phyloP scores from a whole-genome alignment of 2,329 filamentous ascomycete species.

The Anthostomella pinea region DNA sequence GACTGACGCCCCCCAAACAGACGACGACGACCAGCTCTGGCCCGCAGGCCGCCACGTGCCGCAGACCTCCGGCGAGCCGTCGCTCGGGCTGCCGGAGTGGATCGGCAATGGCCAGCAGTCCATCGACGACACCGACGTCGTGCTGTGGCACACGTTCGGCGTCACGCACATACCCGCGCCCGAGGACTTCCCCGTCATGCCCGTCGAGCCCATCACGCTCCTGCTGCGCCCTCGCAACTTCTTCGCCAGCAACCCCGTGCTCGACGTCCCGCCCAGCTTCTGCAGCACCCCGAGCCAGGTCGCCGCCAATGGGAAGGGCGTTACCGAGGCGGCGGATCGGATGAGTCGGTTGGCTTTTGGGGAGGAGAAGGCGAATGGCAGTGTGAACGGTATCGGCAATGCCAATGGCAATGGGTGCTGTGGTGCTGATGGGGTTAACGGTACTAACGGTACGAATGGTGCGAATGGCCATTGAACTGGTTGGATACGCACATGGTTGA shows the following conservation, averaged over 20 bases:
- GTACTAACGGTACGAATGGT: constrained; percentile 8
- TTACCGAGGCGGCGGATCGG: constrained; percentile 31
- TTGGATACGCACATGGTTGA: neutral
- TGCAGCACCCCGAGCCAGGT: constrained; percentile 67
- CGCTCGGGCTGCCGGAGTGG: constrained; percentile 71
- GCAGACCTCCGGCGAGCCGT: constrained; percentile 79
- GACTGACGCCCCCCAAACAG: constrained; percentile 38
- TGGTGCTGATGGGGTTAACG: constrained; percentile 21
- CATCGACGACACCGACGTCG: constrained; percentile 80
- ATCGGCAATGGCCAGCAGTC: constrained; percentile 65
- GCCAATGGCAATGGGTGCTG: too few relatives aligned
- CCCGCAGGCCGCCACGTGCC: constrained; percentile 85
- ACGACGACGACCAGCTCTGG: constrained; percentile 77
- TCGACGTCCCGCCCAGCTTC: constrained; percentile 79
- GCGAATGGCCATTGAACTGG: constrained; percentile 13
- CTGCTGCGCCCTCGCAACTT: constrained; percentile 78
- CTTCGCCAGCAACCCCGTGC: constrained; percentile 73
- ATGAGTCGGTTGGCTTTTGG: constrained; percentile 29
- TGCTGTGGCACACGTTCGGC: constrained; percentile 93
- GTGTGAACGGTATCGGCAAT: constrained; percentile 5
- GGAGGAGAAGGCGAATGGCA: constrained; percentile 6
- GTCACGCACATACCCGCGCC: constrained; percentile 85
- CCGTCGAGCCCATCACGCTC: constrained; percentile 78
- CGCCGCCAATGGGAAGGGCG: constrained; percentile 29
- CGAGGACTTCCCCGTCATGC: constrained; percentile 93